Evolutionary conservation across 1,284 basidiomycete genomes (phyloP).

Genomic region (Lentinus polychrous): DNA sequence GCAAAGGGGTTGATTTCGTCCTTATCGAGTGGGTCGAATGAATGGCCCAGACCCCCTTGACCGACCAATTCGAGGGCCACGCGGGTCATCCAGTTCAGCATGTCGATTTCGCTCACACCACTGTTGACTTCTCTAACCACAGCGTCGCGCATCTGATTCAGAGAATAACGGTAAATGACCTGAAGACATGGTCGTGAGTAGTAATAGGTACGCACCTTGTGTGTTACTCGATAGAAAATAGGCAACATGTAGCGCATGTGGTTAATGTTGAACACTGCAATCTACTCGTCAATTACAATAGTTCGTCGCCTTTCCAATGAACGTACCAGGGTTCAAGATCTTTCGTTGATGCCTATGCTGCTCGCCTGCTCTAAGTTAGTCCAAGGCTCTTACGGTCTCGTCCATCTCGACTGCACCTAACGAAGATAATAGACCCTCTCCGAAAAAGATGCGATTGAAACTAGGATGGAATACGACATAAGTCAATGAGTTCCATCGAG

Average conservation of each 20-base stretch:
- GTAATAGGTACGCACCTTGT: constrained; percentile 2
- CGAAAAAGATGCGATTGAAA: constrained; percentile 6
- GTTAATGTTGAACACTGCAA: constrained; percentile 6
- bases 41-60: constrained; percentile 32
- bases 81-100: constrained; percentile 33
- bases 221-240: constrained; percentile 5
- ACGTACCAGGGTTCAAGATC: constrained; percentile 6
- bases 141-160: constrained; percentile 12
- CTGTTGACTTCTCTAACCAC: constrained; percentile 8
- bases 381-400: not conserved
- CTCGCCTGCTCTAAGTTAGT: not conserved
- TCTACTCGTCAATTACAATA: not conserved
- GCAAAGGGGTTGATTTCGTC: constrained; percentile 23
- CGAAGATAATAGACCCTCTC: constrained; percentile 2
- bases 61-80: constrained; percentile 29
- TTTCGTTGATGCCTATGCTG: constrained; percentile 5
- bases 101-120: constrained; percentile 23
- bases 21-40: constrained; percentile 30
- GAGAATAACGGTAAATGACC: not conserved
- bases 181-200: not conserved
- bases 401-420: constrained; percentile 5
- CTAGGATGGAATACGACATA: not conserved
- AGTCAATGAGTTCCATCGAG: not conserved
- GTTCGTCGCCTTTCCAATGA: not conserved
- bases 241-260: constrained; percentile 9